A percentile compares a stretch with the other conserved stretches of the same genome.
Evolutionary conservation across 306 rosid species (phyloP).

Genomic region (Amphicarpaea edgeworthii): DNA sequence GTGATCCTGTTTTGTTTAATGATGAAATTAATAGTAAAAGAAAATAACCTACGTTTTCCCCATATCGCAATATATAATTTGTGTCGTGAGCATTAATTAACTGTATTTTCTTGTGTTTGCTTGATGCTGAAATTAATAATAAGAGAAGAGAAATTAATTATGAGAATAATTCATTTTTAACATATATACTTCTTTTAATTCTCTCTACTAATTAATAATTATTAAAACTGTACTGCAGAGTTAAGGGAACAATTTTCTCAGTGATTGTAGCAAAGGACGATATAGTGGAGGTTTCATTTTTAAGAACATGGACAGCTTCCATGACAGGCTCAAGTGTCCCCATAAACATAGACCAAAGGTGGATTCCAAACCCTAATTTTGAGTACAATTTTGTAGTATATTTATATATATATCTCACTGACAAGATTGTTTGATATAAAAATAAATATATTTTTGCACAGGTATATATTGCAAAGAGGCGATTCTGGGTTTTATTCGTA

Average conservation of each 20-base stretch:
- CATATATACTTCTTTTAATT: too few species aligned
- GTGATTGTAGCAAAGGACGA: slow-evolving; percentile 40
- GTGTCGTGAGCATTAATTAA: too few species aligned
- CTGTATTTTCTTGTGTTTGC: too few species aligned
- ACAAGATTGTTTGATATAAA: neutral
- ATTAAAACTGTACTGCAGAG: slow-evolving; percentile 49
- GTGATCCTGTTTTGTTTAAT: too few species aligned
- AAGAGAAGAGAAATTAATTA: too few species aligned
- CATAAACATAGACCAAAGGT: slow-evolving; percentile 81
- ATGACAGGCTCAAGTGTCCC: slow-evolving; percentile 43
- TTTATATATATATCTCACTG: neutral
- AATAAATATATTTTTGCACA: slow-evolving; percentile 14
- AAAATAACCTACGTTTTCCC: too few species aligned
- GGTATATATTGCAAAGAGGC: slow-evolving; percentile 68
- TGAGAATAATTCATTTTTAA: too few species aligned
- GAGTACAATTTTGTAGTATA: too few species aligned
- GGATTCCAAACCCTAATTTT: neutral
- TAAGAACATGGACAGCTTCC: slow-evolving; percentile 56
- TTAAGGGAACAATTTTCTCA: slow-evolving; percentile 47
- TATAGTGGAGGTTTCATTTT: slow-evolving; percentile 76
- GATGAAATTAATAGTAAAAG: too few species aligned
- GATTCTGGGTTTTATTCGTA: slow-evolving; percentile 76
- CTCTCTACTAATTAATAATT: too few species aligned
- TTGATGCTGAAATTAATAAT: too few species aligned
- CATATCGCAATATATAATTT: too few species aligned